Evolutionary conservation across 2,329 filamentous ascomycete species (phyloP).

Genomic region (Lasiodiplodia sp.): DNA sequence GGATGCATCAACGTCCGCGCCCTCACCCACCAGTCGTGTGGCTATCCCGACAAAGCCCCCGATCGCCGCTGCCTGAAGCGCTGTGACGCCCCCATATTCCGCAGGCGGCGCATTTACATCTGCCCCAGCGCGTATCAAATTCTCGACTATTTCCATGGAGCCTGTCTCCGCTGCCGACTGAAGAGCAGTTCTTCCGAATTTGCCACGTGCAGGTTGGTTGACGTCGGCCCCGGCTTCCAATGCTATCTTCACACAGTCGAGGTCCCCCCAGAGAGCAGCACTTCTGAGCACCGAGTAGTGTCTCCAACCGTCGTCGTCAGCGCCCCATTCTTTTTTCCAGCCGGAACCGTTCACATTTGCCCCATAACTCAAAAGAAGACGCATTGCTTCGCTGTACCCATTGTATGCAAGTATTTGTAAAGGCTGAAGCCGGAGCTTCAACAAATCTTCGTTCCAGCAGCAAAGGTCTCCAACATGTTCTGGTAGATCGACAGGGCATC

Average conservation of each 20-base stretch:
- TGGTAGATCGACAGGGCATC: no score
- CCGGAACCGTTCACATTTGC: not conserved
- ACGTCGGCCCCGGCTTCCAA: not conserved
- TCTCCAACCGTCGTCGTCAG: not conserved
- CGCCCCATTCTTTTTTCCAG: no score
- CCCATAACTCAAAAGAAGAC: not conserved
- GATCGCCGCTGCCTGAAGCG: constrained; percentile 39
- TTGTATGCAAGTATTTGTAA: no score
- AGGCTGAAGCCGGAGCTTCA: no score
- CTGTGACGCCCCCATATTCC: constrained; percentile 35
- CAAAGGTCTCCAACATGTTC: no score
- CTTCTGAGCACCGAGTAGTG: not conserved
- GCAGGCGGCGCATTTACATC: constrained; percentile 28
- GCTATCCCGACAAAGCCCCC: constrained; percentile 37
- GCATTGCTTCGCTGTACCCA: no score
- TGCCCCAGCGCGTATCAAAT: constrained; percentile 29
- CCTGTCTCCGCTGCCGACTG: not conserved
- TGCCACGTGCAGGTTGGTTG: not conserved
- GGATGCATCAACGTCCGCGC: constrained; percentile 36
- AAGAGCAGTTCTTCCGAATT: not conserved
- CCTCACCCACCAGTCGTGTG: constrained; percentile 33
- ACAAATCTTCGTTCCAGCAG: no score
- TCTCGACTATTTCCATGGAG: constrained; percentile 24
- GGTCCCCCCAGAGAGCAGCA: not conserved
- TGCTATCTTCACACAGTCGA: not conserved